phyloP scores from a whole-genome alignment of 331 rosid genomes.

The Stylosanthes scabra region DNA sequence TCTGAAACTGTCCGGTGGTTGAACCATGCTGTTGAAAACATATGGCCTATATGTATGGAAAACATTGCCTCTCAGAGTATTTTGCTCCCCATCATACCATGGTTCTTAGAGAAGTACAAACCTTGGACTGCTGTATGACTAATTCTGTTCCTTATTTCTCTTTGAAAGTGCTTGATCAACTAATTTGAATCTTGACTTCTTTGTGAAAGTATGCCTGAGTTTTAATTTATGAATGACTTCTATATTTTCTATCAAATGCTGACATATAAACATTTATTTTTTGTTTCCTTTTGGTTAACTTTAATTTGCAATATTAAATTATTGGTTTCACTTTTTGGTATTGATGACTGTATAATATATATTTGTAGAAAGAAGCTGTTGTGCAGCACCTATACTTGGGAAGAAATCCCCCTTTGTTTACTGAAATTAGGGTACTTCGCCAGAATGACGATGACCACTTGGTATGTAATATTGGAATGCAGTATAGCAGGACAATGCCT shows the following conservation, averaged over 20 bases:
- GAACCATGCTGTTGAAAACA: conserved; percentile 91
- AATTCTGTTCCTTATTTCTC: conserved; percentile 29
- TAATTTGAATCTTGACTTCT: conserved; percentile 22
- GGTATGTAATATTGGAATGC: conserved; percentile 57
- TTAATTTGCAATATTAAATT: conserved; percentile 4
- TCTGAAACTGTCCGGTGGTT: conserved; percentile 97
- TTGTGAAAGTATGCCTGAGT: conserved; percentile 1
- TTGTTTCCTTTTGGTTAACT: conserved; percentile 14
- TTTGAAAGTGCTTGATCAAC: conserved; percentile 21
- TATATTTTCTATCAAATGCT: neutral
- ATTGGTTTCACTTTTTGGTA: conserved; percentile 34
- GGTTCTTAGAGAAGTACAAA: conserved; percentile 98
- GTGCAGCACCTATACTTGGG: conserved; percentile 90
- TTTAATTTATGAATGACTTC: conserved; percentile 11
- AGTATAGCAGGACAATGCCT: conserved; percentile 21
- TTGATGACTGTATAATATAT: conserved; percentile 36
- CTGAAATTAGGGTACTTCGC: conserved; percentile 90
- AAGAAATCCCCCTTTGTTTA: conserved; percentile 89
- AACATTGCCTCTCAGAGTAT: conserved; percentile 84
- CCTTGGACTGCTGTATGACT: conserved; percentile 99
- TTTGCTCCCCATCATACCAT: conserved; percentile 93
- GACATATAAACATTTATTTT: neutral
- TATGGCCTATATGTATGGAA: conserved; percentile 99
- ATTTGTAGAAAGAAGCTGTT: conserved; percentile 72
- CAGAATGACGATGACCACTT: conserved; percentile 83